Evolutionary conservation across 345 rosid genomes (phyloP).

Genomic region (Hibiscus tridactylites): DNA sequence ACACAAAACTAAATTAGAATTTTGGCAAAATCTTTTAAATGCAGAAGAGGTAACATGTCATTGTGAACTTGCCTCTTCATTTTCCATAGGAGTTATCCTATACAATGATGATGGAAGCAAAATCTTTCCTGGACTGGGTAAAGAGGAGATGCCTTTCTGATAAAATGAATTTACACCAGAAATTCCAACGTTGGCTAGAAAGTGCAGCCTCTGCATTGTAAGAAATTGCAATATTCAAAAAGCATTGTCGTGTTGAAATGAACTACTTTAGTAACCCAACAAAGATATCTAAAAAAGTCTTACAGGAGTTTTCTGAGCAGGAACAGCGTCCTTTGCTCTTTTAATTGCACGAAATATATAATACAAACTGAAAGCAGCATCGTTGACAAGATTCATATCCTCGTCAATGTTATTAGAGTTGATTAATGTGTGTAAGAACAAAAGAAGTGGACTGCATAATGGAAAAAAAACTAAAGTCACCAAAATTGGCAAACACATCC

Average conservation of each 20-base stretch:
- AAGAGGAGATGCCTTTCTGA: constrained; percentile 25
- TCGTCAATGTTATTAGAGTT: constrained; percentile 28
- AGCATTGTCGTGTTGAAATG: background rate
- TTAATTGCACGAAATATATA: constrained; percentile 64
- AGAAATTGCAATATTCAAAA: constrained; percentile 2
- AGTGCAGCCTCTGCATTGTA: constrained; percentile 60
- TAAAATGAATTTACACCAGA: constrained; percentile 40
- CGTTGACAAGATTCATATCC: constrained; percentile 36
- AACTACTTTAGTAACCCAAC: constrained; percentile 1
- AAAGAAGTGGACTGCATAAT: constrained; percentile 70
- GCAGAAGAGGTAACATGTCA: background rate
- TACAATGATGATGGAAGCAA: constrained; percentile 73
- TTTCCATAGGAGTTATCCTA: constrained; percentile 40
- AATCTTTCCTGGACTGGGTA: constrained; percentile 42
- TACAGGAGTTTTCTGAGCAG: constrained; percentile 61
- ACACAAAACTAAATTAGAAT: constrained; percentile 18
- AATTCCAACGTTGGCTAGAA: constrained; percentile 70
- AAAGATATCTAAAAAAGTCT: constrained; percentile 16
- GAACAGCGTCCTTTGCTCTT: constrained; percentile 78
- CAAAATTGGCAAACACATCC: constrained; percentile 11
- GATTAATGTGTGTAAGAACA: constrained; percentile 41
- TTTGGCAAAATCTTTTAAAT: background rate
- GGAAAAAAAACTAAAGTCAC: constrained; percentile 9
- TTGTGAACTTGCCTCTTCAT: constrained; percentile 41
- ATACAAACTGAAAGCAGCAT: constrained; percentile 38